Conservation (phyloP, 2,329 filamentous ascomycete species). For the Diaporthe australafricana region DNA sequence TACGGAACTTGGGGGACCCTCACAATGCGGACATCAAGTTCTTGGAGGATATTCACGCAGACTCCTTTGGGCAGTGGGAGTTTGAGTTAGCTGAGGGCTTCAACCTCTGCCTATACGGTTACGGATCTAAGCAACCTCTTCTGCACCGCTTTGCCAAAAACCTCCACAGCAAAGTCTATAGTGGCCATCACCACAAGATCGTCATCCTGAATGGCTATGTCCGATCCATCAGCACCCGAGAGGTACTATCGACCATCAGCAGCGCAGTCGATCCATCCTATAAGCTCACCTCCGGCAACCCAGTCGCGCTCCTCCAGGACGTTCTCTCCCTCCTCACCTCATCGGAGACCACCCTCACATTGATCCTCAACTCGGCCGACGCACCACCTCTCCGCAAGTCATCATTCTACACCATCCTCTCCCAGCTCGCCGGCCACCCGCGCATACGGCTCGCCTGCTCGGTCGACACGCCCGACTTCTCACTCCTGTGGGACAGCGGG, state of each 20-base stretch:
- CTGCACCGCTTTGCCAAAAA: slow-evolving; percentile 81
- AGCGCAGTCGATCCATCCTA: slow-evolving; percentile 66
- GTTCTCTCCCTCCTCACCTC: slow-evolving; percentile 72
- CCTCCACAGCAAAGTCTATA: slow-evolving; percentile 61
- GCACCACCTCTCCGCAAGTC: slow-evolving; percentile 79
- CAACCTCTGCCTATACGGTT: slow-evolving; percentile 91
- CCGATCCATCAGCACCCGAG: slow-evolving; percentile 72
- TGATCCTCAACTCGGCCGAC: slow-evolving; percentile 91
- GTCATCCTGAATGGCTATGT: slow-evolving; percentile 90
- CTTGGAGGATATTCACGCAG: slow-evolving; percentile 79
- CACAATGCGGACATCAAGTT: slow-evolving; percentile 78
- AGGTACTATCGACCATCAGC: slow-evolving; percentile 77
- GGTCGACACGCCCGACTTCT: slow-evolving; percentile 88
- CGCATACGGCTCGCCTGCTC: slow-evolving; percentile 81
- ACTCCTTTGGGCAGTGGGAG: slow-evolving; percentile 89
- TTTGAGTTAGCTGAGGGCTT: slow-evolving; percentile 92
- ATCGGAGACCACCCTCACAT: slow-evolving; percentile 63
- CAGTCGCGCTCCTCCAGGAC: slow-evolving; percentile 74
- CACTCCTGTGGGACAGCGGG: slow-evolving; percentile 89
- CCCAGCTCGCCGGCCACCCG: slow-evolving; percentile 80
- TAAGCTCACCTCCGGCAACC: slow-evolving; percentile 69
- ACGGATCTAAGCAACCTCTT: slow-evolving; percentile 86
- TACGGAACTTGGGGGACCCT: slow-evolving; percentile 73
- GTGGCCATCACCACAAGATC: slow-evolving; percentile 66
- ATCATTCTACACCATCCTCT: slow-evolving; percentile 77